Percentiles rank a stretch among this genome's conserved stretches.
phyloP scores from a whole-genome alignment of 257 asterid genomes.

The Leonotis leonurus region DNA sequence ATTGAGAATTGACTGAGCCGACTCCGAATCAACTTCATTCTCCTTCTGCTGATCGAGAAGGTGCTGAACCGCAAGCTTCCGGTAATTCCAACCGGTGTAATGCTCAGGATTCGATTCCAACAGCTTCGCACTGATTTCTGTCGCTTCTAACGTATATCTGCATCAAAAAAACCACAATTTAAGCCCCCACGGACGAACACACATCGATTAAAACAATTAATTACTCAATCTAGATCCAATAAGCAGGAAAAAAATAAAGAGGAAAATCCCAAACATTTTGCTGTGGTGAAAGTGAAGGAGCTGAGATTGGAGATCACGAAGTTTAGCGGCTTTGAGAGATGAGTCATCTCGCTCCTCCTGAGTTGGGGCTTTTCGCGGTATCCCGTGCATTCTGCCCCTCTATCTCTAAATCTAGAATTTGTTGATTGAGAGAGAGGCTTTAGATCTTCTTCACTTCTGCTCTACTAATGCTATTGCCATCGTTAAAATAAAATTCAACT shows the following conservation, averaged over 20 bases:
- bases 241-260: not conserved
- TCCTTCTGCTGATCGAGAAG: slow-evolving; percentile 35
- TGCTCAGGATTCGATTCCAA: slow-evolving; percentile 81
- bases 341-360: slow-evolving; percentile 53
- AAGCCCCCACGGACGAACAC: not conserved
- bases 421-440: not conserved
- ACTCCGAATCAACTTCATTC: slow-evolving; percentile 26
- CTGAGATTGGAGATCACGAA: slow-evolving; percentile 75
- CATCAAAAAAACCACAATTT: slow-evolving; percentile 10
- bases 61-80: slow-evolving; percentile 71
- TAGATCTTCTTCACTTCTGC: not conserved
- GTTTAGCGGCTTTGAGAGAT: slow-evolving; percentile 53
- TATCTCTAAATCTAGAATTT: not conserved
- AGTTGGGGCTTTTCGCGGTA: slow-evolving; percentile 59
- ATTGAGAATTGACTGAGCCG: slow-evolving; percentile 43
- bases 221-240: not conserved
- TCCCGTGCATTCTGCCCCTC: slow-evolving; percentile 62
- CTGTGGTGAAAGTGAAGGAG: slow-evolving; percentile 67
- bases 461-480: too few relatives aligned
- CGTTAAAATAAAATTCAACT: not conserved
- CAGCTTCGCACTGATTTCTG: slow-evolving; percentile 60
- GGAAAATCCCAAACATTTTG: slow-evolving; percentile 33
- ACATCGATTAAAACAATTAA: not conserved
- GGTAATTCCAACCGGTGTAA: slow-evolving; percentile 85
- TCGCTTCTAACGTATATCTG: slow-evolving; percentile 82